A percentile compares a stretch with the other conserved stretches of the same genome.
Evolutionary conservation across 768 basidiomycete genomes (phyloP).

Genomic region (Mrakia gelida): DNA sequence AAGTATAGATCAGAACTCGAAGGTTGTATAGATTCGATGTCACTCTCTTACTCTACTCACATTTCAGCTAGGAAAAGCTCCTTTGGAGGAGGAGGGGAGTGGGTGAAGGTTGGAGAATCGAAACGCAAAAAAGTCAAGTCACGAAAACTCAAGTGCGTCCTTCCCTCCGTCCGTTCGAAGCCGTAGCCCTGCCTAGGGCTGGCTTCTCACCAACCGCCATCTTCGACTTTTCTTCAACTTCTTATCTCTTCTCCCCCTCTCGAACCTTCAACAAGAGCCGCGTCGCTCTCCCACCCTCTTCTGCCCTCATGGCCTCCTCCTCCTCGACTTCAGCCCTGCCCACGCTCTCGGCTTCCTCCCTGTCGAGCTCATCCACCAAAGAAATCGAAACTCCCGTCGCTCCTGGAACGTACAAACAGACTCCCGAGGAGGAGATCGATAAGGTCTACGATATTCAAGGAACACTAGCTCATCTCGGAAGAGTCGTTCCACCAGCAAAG

Average conservation of each 20-base stretch:
- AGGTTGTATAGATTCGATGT: too few species aligned
- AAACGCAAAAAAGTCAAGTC: neutral
- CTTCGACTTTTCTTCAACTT: neutral
- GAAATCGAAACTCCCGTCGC: constrained; percentile 19
- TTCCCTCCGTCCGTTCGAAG: neutral
- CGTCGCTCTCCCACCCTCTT: neutral
- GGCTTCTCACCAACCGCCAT: neutral
- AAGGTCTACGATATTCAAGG: constrained; percentile 13
- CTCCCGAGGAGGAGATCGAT: constrained; percentile 10
- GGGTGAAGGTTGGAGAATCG: neutral
- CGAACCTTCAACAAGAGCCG: too few species aligned
- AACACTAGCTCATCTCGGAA: constrained; percentile 52
- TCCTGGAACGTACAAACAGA: neutral
- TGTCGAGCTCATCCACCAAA: constrained; percentile 24
- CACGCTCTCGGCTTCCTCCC: constrained; percentile 23
- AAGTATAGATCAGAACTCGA: neutral
- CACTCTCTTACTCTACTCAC: neutral
- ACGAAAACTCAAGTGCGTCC: neutral
- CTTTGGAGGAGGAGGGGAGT: neutral
- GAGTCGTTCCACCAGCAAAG: constrained; percentile 13
- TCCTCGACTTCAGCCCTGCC: constrained; percentile 4
- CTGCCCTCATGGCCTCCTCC: neutral
- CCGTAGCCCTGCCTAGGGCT: neutral
- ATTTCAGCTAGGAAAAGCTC: neutral
- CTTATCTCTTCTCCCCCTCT: too few species aligned